Evolutionary conservation across 1,284 basidiomycete species (phyloP).

Genomic region (Cryptococcus jaspeensis): DNA sequence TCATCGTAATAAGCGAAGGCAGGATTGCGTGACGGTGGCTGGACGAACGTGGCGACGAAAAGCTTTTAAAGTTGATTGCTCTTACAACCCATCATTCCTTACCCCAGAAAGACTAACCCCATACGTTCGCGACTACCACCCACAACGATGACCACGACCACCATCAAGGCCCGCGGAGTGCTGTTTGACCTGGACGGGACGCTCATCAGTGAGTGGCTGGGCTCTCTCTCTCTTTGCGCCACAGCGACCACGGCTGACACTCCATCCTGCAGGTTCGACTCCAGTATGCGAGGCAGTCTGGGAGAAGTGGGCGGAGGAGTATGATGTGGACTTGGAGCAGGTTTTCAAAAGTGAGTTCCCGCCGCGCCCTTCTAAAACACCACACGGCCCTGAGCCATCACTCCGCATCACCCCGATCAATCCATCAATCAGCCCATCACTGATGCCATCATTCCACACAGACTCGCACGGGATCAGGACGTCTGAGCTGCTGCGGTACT

Average conservation of each 20-base stretch:
- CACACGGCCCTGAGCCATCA: no score
- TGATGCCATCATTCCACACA: constrained; percentile 35
- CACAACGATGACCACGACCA: neutral
- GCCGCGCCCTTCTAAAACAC: no score
- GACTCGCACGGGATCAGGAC: constrained; percentile 70
- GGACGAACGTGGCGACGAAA: no score
- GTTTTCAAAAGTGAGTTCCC: constrained; percentile 41
- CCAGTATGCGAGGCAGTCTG: constrained; percentile 44
- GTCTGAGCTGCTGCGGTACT: constrained; percentile 66
- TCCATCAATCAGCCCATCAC: no score
- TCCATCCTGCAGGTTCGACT: constrained; percentile 33
- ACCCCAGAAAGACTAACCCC: no score
- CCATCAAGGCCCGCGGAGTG: neutral
- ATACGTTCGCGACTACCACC: no score
- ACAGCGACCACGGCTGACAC: neutral
- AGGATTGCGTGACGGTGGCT: no score
- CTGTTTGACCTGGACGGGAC: constrained; percentile 5
- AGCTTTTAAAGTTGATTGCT: no score
- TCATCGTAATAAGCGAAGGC: no score
- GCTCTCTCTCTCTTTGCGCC: neutral
- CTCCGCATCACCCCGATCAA: no score
- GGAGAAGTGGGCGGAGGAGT: constrained; percentile 41
- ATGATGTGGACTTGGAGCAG: constrained; percentile 40
- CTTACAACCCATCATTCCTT: no score
- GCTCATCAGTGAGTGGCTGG: neutral